These are phyloP conservation scores for Verticillium albo-atrum DNA, from an alignment of 2,329 filamentous ascomycete species.

Conservation along the genomic window DNA sequence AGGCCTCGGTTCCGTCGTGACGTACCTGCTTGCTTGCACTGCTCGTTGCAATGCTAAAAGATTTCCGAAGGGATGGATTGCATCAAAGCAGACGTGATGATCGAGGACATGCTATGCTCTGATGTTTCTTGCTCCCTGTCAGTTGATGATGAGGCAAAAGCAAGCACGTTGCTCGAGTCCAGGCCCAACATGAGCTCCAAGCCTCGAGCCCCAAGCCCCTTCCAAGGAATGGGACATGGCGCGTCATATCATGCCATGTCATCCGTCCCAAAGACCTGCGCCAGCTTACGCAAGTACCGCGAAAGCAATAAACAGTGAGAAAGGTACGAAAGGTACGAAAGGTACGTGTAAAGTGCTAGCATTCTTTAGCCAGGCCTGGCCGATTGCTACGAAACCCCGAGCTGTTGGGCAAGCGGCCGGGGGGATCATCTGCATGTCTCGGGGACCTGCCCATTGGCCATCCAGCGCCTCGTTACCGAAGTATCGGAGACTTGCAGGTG, in stretches of 20 bases:
- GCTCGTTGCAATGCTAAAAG: background rate
- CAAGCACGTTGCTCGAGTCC: background rate
- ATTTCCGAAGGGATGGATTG: background rate
- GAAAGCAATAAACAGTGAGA: background rate
- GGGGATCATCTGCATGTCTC: background rate
- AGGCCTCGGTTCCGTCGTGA: background rate
- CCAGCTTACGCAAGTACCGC: background rate
- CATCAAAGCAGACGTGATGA: background rate
- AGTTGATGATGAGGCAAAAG: background rate
- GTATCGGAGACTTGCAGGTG: slow-evolving; percentile 3
- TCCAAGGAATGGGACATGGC: background rate
- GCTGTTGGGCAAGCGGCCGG: background rate
- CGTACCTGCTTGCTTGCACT: background rate
- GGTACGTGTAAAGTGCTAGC: background rate
- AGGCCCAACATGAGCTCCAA: background rate
- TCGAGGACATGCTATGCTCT: background rate
- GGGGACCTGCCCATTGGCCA: slow-evolving; percentile 10
- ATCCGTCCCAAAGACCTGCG: background rate
- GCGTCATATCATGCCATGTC: background rate
- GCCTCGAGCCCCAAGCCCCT: background rate
- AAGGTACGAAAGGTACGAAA: background rate
- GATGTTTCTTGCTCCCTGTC: background rate
- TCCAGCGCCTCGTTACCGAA: background rate
- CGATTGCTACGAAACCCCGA: background rate
- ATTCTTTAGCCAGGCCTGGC: background rate